Conservation (phyloP, 257 asterid species). For the Scutellaria minor region DNA sequence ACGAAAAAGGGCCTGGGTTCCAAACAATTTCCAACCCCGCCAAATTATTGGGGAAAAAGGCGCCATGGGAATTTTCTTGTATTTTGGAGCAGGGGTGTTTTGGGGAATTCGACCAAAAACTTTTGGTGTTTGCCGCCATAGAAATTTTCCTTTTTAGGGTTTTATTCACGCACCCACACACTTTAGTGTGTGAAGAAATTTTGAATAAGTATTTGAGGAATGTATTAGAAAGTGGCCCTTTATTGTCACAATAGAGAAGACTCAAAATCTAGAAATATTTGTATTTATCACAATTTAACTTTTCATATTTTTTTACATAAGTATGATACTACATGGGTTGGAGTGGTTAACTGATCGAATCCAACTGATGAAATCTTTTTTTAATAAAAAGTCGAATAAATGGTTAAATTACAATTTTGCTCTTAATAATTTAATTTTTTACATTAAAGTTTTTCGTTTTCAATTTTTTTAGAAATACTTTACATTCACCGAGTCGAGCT, state of each 20-base stretch:
- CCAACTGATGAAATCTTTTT: no score
- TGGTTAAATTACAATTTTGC: no score
- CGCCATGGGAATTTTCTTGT: constrained; percentile 34
- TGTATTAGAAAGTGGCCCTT: neutral
- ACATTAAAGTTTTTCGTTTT: no score
- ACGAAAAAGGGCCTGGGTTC: constrained; percentile 44
- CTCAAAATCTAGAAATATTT: neutral
- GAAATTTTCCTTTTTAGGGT: constrained; percentile 18
- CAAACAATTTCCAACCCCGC: constrained; percentile 45
- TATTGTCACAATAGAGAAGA: neutral
- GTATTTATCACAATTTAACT: neutral
- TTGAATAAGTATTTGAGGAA: neutral
- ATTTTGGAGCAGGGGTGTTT: constrained; percentile 33
- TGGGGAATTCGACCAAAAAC: constrained; percentile 35
- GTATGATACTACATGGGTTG: no score
- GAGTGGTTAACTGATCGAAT: no score
- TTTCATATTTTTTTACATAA: no score
- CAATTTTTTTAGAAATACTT: no score
- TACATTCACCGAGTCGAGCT: no score
- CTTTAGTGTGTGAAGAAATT: constrained; percentile 29
- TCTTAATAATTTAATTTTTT: no score
- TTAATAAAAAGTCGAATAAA: no score
- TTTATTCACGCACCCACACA: constrained; percentile 25
- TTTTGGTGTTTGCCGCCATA: constrained; percentile 63
- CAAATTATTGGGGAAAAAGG: constrained; percentile 38